Base-by-base conservation (phyloP, 768 basidiomycete genomes). In the Tulasnella sp. region DNA sequence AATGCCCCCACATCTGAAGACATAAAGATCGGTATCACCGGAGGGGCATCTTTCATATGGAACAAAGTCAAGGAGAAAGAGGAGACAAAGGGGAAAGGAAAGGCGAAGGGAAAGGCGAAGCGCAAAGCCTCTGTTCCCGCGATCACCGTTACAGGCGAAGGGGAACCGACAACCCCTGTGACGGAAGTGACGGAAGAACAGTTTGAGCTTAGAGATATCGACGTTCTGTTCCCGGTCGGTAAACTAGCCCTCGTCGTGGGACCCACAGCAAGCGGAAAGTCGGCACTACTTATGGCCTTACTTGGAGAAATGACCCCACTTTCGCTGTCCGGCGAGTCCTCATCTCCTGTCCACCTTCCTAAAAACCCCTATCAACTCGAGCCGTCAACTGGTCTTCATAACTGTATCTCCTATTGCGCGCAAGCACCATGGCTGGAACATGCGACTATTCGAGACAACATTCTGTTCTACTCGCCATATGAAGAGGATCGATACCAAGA, bases 261-360 rank as follows among this genome's bases (percentile, higher is more conserved):
- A 0, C 93, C 94, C 0, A 95, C 94, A 7, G 94, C 93, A 6
- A 90, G 91, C 58, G 94, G 94, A 0, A 96, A 96, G 86, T 94
- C 92, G 0, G 93, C 94, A 0, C 84, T 95, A 1, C 87, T 95
- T 76, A 91, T 91, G 81, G 84, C 84, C 42, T 46, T 74, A 10
- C 27, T 82, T n/a, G 92, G 93, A 27, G 93, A 94, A 83, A 88
- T 94, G 89, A 91, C 92, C 0, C 83, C 79, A 82, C 87, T 83
- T 18, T 76, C 88, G 18, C 90, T 90, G 0, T 10, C 27, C 8
- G n/a, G 40, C 72, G 73, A 40, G 34, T 40, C 80, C 31, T 27
- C 44, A 38, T 80, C 80, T 44, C 85, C 86, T 19, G 87, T 93
- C 74, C 88, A 91, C 81, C 89, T 94, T 86, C 88, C 90, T 8